These are phyloP conservation scores for Fusarium longipes DNA, from an alignment of 2,329 filamentous ascomycete species.

Conservation along the genomic window DNA sequence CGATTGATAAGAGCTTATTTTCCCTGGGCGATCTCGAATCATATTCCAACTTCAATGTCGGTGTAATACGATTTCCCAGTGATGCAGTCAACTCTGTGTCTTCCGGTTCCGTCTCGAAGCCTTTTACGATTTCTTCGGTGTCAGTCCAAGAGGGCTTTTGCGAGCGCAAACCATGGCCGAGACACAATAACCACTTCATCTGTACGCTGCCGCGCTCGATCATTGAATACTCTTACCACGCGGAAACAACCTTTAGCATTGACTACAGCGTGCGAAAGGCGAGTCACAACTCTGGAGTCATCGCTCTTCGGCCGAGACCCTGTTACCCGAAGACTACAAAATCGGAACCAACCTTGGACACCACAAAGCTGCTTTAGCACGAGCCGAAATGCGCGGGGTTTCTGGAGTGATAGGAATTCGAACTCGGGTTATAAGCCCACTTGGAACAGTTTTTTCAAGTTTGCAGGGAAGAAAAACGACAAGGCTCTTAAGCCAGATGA, in stretches of 20 bases:
- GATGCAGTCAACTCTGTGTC: slow-evolving; percentile 59
- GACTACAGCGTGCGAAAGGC: slow-evolving; percentile 23
- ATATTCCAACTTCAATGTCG: slow-evolving; percentile 31
- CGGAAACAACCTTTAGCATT: slow-evolving; percentile 29
- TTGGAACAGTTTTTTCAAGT: slow-evolving; percentile 64
- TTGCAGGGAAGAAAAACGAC: slow-evolving; percentile 51
- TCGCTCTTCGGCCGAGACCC: slow-evolving; percentile 47
- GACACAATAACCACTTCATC: slow-evolving; percentile 19
- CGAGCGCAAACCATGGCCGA: slow-evolving; percentile 57
- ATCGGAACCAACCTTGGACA: slow-evolving; percentile 15
- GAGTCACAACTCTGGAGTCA: slow-evolving; percentile 44
- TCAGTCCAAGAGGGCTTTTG: slow-evolving; percentile 72
- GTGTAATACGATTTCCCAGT: slow-evolving; percentile 38
- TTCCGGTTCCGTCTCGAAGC: slow-evolving; percentile 62
- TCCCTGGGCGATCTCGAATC: slow-evolving; percentile 6
- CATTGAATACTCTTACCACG: slow-evolving; percentile 5
- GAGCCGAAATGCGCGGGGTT: slow-evolving; percentile 37
- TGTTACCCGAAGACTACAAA: slow-evolving; percentile 29
- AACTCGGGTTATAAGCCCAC: slow-evolving; percentile 46
- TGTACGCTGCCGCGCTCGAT: slow-evolving; percentile 39
- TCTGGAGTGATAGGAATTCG: slow-evolving; percentile 34
- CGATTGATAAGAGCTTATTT: slow-evolving; percentile 31
- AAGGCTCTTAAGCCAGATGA: slow-evolving; percentile 66
- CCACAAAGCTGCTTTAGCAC: slow-evolving; percentile 48
- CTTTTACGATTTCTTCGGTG: slow-evolving; percentile 79